Conservation (phyloP, 345 rosid species). For the Carallia brachiata region DNA sequence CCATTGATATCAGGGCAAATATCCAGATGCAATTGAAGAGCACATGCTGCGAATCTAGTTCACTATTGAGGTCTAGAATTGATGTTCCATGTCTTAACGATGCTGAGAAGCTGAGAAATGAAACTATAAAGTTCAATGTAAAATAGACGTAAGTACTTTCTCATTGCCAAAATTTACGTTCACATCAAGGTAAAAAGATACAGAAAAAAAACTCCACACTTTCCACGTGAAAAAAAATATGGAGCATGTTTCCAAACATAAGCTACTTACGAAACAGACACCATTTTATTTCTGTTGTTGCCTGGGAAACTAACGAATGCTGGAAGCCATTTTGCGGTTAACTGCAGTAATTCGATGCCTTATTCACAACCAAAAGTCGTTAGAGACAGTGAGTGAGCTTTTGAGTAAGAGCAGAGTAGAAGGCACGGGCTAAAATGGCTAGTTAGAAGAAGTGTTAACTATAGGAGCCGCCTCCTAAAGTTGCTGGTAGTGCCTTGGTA, state of each 20-base stretch:
- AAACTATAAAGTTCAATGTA: too few relatives aligned
- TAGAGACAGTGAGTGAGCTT: constrained; percentile 17
- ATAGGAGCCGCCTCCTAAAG: constrained; percentile 22
- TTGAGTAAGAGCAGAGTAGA: neutral
- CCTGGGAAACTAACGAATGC: neutral
- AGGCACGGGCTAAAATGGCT: neutral
- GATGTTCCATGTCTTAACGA: too few relatives aligned
- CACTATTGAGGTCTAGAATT: too few relatives aligned
- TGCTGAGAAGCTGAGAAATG: too few relatives aligned
- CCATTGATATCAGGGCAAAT: too few relatives aligned
- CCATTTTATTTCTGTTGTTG: constrained; percentile 11
- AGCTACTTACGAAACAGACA: neutral
- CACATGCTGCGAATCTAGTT: too few relatives aligned
- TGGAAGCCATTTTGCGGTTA: neutral
- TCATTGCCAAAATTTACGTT: neutral
- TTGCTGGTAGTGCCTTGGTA: constrained; percentile 29
- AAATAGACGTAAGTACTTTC: too few relatives aligned
- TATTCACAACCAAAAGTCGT: constrained; percentile 10
- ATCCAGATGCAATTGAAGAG: too few relatives aligned
- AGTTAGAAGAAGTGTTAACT: neutral
- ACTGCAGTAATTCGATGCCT: constrained; percentile 18
- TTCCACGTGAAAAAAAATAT: neutral
- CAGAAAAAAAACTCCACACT: neutral
- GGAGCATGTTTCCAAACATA: neutral
- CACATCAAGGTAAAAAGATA: neutral